phyloP scores from a whole-genome alignment of 192 early-diverging fungal genomes.

The Hyaloraphidium curvatum region DNA sequence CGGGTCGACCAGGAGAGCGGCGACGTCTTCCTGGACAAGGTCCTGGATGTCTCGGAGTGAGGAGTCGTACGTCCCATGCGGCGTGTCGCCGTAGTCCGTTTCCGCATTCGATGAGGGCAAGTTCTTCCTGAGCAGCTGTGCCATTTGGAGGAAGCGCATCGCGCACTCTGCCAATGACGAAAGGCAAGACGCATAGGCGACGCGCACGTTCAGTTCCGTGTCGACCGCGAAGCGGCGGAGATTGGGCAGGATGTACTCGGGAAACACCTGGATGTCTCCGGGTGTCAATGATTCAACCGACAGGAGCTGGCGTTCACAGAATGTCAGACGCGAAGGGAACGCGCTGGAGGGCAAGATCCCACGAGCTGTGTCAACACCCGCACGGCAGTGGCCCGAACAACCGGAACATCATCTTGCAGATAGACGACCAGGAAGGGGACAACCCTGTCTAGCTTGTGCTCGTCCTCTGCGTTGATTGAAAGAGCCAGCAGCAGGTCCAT shows the following conservation, averaged over 20 bases:
- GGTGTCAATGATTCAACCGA: conserved; percentile 57
- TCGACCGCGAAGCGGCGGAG: conserved; percentile 50
- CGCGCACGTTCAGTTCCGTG: conserved; percentile 52
- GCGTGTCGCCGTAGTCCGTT: neutral
- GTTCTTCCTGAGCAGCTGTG: conserved; percentile 34
- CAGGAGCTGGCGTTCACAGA: conserved; percentile 26
- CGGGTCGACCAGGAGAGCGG: conserved; percentile 57
- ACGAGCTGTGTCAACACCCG: conserved; percentile 51
- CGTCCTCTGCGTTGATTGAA: conserved; percentile 41
- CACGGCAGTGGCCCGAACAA: conserved; percentile 41
- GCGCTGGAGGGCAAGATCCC: too few species aligned
- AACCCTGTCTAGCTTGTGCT: conserved; percentile 49
- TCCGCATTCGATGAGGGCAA: neutral
- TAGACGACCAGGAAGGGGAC: conserved; percentile 57
- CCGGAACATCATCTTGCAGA: conserved; percentile 36
- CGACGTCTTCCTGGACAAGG: conserved; percentile 62
- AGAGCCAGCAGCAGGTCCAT: conserved; percentile 55
- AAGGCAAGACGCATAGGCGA: conserved; percentile 66
- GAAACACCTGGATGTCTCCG: conserved; percentile 69
- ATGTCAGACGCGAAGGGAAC: too few species aligned
- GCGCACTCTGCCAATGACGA: conserved; percentile 51
- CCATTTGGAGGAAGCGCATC: conserved; percentile 45
- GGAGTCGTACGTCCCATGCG: conserved; percentile 46
- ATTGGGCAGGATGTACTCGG: conserved; percentile 70
- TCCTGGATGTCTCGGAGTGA: conserved; percentile 54